Conservation (phyloP, 116 monocot species). For the Phalaenopsis hybrid region DNA sequence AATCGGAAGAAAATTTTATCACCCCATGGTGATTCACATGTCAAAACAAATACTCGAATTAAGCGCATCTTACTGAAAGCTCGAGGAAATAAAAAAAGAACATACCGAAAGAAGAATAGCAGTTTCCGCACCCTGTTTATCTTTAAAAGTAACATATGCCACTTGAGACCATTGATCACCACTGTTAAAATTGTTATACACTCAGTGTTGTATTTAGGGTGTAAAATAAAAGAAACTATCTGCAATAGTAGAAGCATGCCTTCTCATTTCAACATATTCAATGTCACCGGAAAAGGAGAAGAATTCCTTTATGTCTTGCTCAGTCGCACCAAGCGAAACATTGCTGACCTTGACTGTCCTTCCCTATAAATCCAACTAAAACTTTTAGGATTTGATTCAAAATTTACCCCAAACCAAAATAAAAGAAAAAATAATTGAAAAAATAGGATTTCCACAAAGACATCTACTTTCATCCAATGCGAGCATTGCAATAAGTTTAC, state of each 20-base stretch:
- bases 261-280: constrained; percentile 57
- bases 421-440: background rate
- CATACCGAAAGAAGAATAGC: constrained; percentile 46
- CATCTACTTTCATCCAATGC: too few relatives aligned
- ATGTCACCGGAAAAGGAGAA: constrained; percentile 83
- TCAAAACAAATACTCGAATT: too few relatives aligned
- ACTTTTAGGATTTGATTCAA: background rate
- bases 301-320: constrained; percentile 66
- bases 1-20: too few relatives aligned
- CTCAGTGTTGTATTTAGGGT: background rate
- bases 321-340: constrained; percentile 57
- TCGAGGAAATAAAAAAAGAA: background rate
- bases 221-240: background rate
- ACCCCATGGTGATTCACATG: too few relatives aligned
- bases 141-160: constrained; percentile 50
- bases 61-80: too few relatives aligned
- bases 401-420: background rate
- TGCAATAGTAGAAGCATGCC: constrained; percentile 15
- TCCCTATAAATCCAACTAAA: constrained; percentile 14
- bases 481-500: too few relatives aligned
- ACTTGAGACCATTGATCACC: constrained; percentile 53
- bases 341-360: constrained; percentile 76
- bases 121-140: constrained; percentile 52
- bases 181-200: constrained; percentile 18
- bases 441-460: too few relatives aligned